phyloP scores from a whole-genome alignment of 345 rosid species.

The Clarkia xantiana region DNA sequence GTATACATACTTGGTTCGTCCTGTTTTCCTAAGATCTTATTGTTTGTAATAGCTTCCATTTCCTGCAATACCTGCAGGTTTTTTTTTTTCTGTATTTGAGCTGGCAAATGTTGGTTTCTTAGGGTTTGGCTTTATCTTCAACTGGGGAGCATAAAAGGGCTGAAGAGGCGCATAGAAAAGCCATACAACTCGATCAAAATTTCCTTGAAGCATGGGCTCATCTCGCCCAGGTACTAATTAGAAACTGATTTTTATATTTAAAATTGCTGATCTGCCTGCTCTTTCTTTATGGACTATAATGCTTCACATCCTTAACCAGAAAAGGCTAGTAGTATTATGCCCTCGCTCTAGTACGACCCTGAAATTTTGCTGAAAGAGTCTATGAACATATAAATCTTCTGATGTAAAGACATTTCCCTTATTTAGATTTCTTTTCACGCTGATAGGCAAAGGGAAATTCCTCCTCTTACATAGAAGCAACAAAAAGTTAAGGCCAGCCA shows the following conservation, averaged over 20 bases:
- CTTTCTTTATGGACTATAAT: no score
- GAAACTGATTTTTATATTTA: not conserved
- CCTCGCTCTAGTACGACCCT: no score
- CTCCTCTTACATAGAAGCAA: no score
- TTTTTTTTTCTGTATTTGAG: constrained; percentile 9
- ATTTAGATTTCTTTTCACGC: no score
- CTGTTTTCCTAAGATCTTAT: constrained; percentile 9
- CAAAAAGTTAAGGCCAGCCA: no score
- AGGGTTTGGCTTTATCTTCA: constrained; percentile 74
- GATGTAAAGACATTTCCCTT: no score
- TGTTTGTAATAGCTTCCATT: constrained; percentile 3
- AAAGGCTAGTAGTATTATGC: no score
- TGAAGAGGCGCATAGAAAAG: constrained; percentile 74
- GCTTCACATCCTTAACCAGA: no score
- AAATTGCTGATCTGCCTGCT: no score
- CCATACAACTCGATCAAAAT: constrained; percentile 63
- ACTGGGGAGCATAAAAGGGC: constrained; percentile 68
- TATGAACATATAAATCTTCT: no score
- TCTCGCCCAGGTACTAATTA: constrained; percentile 56
- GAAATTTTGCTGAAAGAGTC: no score
- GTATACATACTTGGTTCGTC: constrained; percentile 67
- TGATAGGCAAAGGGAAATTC: no score
- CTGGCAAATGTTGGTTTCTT: constrained; percentile 10
- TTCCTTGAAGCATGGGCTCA: constrained; percentile 90
- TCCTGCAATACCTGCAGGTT: not conserved